Percentiles rank a stretch among this genome's conserved stretches.
These are phyloP conservation scores for Cornus suecica DNA, from an alignment of 148 eudicot genomes.

Conservation along the genomic window DNA sequence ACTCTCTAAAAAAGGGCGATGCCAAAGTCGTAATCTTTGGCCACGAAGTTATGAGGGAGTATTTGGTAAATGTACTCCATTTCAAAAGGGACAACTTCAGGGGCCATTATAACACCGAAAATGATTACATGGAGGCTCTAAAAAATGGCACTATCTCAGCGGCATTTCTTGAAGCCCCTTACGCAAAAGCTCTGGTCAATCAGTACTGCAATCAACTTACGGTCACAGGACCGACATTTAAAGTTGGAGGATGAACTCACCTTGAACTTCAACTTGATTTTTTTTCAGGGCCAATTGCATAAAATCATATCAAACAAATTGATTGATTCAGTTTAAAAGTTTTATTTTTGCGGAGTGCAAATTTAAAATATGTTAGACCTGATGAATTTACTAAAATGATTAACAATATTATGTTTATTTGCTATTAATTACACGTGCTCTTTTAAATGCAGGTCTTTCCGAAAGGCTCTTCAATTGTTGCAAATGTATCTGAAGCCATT, in stretches of 20 bases:
- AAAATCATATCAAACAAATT: too few relatives aligned
- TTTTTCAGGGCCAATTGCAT: too few relatives aligned
- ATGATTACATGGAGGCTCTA: neutral
- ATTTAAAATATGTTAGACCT: too few relatives aligned
- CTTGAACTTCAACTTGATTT: too few relatives aligned
- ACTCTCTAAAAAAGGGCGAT: neutral
- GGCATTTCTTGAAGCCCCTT: slow-evolving; percentile 27
- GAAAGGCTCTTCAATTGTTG: slow-evolving; percentile 29
- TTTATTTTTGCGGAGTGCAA: too few relatives aligned
- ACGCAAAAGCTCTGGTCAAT: slow-evolving; percentile 23
- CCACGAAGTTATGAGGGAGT: neutral
- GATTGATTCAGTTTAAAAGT: too few relatives aligned
- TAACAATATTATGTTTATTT: too few relatives aligned
- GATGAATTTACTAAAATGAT: too few relatives aligned
- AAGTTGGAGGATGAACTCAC: too few relatives aligned
- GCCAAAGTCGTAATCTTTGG: slow-evolving; percentile 15
- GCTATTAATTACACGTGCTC: neutral
- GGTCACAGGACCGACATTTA: slow-evolving; percentile 14
- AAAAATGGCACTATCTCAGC: too few relatives aligned
- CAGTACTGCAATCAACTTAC: slow-evolving; percentile 24
- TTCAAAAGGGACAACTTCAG: slow-evolving; percentile 11
- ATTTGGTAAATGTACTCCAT: neutral
- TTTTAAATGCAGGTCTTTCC: slow-evolving; percentile 34
- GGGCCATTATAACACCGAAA: too few relatives aligned
- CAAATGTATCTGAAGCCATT: slow-evolving; percentile 30